phyloP scores from a whole-genome alignment of 345 rosid species.

The rapeseed (Brassica napus) region DNA sequence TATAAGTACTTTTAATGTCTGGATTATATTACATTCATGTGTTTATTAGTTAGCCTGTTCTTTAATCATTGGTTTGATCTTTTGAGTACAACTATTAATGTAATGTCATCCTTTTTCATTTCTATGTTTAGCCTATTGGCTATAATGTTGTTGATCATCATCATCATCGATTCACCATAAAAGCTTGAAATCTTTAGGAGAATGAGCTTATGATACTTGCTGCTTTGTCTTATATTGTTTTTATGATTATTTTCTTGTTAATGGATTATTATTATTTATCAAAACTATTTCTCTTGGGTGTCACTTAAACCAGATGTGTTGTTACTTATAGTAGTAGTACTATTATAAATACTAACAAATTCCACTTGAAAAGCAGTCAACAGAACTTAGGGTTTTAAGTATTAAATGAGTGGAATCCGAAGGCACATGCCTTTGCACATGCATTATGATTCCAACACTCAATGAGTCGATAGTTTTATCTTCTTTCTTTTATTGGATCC shows the following conservation, averaged over 20 bases:
- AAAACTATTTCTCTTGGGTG: neutral
- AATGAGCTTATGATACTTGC: conserved; percentile 17
- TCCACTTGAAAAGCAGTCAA: conserved; percentile 34
- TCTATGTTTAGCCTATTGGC: conserved; percentile 9
- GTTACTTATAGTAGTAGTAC: neutral
- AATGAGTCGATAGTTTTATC: neutral
- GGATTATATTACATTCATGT: conserved; percentile 30
- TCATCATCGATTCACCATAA: conserved; percentile 7
- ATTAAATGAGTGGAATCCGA: conserved; percentile 24
- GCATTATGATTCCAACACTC: conserved; percentile 29
- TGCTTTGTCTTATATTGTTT: conserved; percentile 21
- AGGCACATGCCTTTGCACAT: conserved; percentile 44
- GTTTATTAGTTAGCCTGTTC: conserved; percentile 32
- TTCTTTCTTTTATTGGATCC: conserved; percentile 21
- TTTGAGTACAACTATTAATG: conserved; percentile 15
- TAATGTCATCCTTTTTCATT: conserved; percentile 8
- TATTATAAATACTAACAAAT: conserved; percentile 3
- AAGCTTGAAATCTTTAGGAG: conserved; percentile 25
- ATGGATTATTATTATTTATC: neutral
- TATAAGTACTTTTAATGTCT: neutral
- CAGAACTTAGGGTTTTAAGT: conserved; percentile 20
- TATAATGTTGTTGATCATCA: conserved; percentile 11
- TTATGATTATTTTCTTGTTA: neutral
- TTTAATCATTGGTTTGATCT: conserved; percentile 25
- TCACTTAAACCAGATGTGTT: neutral